Evolutionary conservation across 2,329 filamentous ascomycete species (phyloP).

Genomic region (Cercospora sp.): DNA sequence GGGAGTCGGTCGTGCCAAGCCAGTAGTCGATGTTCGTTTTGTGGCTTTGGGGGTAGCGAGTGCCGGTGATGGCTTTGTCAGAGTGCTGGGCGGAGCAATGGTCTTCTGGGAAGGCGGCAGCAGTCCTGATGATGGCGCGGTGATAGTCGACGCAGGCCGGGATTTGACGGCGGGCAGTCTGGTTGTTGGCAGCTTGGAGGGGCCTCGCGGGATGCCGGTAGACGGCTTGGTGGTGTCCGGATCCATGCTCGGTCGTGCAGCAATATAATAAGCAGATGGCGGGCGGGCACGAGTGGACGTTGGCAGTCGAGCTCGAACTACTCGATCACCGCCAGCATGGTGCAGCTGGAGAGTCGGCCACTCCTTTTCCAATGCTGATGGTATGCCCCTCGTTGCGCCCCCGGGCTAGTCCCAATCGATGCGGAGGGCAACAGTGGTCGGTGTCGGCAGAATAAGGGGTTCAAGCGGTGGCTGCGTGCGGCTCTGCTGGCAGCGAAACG

Average conservation of each 20-base stretch:
- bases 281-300: background rate
- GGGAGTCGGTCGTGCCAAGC: slow-evolving; percentile 10
- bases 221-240: slow-evolving; percentile 2
- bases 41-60: background rate
- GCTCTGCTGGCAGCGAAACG: background rate
- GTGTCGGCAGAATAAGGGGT: background rate
- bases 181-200: slow-evolving; percentile 10
- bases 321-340: background rate
- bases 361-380: background rate
- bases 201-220: slow-evolving; percentile 10
- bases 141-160: background rate
- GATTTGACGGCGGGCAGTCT: slow-evolving; percentile 7
- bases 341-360: background rate
- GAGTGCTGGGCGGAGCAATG: background rate
- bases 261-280: background rate
- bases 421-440: background rate
- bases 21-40: background rate
- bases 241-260: background rate
- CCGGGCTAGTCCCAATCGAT: background rate
- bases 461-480: background rate
- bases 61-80: background rate
- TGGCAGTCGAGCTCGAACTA: background rate
- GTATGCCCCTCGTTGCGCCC: background rate
- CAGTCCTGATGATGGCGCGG: background rate
- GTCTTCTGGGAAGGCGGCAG: background rate